These are phyloP conservation scores for Prunus mongolica DNA, from an alignment of 306 rosid species.

Conservation along the genomic window DNA sequence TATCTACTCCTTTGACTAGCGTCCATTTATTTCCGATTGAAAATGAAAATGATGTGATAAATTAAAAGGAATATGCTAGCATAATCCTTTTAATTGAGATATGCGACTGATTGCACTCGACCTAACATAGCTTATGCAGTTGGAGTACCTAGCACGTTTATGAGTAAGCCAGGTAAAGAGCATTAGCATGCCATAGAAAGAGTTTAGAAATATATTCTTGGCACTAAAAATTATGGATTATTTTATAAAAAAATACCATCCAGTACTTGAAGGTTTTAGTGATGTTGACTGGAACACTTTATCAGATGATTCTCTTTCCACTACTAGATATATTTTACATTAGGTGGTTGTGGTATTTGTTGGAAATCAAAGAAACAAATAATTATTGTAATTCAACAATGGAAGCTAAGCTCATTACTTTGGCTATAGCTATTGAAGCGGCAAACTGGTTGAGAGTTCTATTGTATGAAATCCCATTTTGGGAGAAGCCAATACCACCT, in stretches of 20 bases:
- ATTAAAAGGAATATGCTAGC: conserved; percentile 1
- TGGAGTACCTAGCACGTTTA: background rate
- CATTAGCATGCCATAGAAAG: background rate
- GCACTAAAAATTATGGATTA: background rate
- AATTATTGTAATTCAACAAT: too few relatives aligned
- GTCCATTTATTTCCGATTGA: background rate
- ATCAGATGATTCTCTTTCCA: too few relatives aligned
- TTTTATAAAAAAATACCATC: background rate
- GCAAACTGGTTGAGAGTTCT: too few relatives aligned
- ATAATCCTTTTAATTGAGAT: background rate
- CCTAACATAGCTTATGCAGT: background rate
- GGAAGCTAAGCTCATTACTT: too few relatives aligned
- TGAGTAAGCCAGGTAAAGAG: background rate
- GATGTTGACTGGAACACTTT: too few relatives aligned
- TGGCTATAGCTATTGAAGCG: too few relatives aligned
- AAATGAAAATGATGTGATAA: background rate
- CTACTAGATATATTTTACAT: too few relatives aligned
- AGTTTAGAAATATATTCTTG: background rate
- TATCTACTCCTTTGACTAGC: background rate
- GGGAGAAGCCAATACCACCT: background rate
- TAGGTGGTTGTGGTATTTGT: too few relatives aligned
- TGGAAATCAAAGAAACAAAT: too few relatives aligned
- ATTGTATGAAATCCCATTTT: too few relatives aligned
- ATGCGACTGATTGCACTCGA: background rate
- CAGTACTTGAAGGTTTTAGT: too few relatives aligned